Percentiles rank a stretch among this genome's conserved stretches.
Conservation (phyloP, 2,329 filamentous ascomycete genomes). For the Knufia fluminis region DNA sequence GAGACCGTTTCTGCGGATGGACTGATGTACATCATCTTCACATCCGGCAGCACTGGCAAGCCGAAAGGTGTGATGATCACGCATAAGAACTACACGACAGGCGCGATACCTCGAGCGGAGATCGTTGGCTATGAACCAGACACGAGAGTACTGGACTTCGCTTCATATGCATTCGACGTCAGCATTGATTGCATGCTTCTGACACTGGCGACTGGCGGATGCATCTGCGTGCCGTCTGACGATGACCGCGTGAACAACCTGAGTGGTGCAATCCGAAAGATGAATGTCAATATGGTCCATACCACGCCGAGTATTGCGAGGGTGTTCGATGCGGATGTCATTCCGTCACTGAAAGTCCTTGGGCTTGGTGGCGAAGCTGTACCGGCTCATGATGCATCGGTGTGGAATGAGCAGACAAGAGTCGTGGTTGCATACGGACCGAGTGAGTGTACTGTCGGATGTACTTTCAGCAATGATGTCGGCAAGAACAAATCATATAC, state of each 20-base stretch:
- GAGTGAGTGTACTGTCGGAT: slow-evolving; percentile 35
- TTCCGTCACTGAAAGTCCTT: slow-evolving; percentile 38
- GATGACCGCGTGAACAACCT: slow-evolving; percentile 38
- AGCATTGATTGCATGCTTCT: slow-evolving; percentile 34
- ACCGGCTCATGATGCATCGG: slow-evolving; percentile 19
- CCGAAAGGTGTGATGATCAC: slow-evolving; percentile 30
- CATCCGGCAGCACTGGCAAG: slow-evolving; percentile 25
- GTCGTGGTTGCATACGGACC: slow-evolving; percentile 39
- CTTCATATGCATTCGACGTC: slow-evolving; percentile 39
- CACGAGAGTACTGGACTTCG: slow-evolving; percentile 33
- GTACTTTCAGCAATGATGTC: slow-evolving; percentile 31
- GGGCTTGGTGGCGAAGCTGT: slow-evolving; percentile 25
- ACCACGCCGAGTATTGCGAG: slow-evolving; percentile 52
- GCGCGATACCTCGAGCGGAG: slow-evolving; percentile 39
- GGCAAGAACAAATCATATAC: slow-evolving; percentile 29
- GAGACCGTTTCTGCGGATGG: slow-evolving; percentile 25
- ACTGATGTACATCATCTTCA: slow-evolving; percentile 32
- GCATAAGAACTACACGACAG: slow-evolving; percentile 27
- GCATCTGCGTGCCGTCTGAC: slow-evolving; percentile 39
- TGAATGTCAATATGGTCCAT: slow-evolving; percentile 45
- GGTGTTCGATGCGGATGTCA: slow-evolving; percentile 34
- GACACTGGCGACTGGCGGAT: slow-evolving; percentile 34
- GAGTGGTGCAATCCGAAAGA: slow-evolving; percentile 40
- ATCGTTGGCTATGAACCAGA: slow-evolving; percentile 34
- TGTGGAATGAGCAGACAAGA: slow-evolving; percentile 27